A percentile compares a stretch with the other conserved stretches of the same genome.
Evolutionary conservation across 2,329 filamentous ascomycete genomes (phyloP).

Genomic region (Cladophialophora carrionii): DNA sequence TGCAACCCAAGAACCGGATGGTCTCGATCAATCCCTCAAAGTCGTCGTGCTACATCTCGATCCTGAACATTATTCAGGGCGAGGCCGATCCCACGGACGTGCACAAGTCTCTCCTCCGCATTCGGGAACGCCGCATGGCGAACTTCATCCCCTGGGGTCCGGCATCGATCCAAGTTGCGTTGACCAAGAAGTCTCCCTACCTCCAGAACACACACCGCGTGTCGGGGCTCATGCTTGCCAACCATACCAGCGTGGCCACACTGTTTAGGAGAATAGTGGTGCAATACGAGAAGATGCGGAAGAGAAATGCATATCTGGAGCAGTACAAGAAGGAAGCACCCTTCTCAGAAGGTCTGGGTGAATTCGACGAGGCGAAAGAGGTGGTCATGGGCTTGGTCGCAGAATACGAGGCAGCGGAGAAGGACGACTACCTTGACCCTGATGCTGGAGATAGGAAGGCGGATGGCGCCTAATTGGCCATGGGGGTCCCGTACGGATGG

Average conservation of each 20-base stretch:
- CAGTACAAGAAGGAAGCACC: constrained; percentile 94
- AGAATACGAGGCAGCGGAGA: constrained; percentile 95
- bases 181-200: constrained; percentile 96
- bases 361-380: constrained; percentile 92
- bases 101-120: constrained; percentile 95
- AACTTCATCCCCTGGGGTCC: constrained; percentile 99
- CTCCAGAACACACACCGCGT: constrained; percentile 92
- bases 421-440: constrained; percentile 84
- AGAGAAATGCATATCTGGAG: constrained; percentile 95
- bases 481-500: not conserved
- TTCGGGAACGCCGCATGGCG: constrained; percentile 88
- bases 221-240: constrained; percentile 94
- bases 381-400: constrained; percentile 88
- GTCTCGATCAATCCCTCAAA: constrained; percentile 93
- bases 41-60: constrained; percentile 98
- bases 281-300: constrained; percentile 91
- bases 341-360: constrained; percentile 85
- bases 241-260: constrained; percentile 95
- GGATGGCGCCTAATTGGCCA: constrained; percentile 25
- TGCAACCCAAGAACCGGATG: constrained; percentile 99
- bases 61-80: constrained; percentile 97
- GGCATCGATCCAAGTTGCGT: constrained; percentile 92
- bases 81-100: constrained; percentile 97
- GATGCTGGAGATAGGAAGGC: constrained; percentile 48
- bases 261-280: constrained; percentile 91